phyloP scores from a whole-genome alignment of 2,329 filamentous ascomycete genomes.

The Verticillium alfalfae region DNA sequence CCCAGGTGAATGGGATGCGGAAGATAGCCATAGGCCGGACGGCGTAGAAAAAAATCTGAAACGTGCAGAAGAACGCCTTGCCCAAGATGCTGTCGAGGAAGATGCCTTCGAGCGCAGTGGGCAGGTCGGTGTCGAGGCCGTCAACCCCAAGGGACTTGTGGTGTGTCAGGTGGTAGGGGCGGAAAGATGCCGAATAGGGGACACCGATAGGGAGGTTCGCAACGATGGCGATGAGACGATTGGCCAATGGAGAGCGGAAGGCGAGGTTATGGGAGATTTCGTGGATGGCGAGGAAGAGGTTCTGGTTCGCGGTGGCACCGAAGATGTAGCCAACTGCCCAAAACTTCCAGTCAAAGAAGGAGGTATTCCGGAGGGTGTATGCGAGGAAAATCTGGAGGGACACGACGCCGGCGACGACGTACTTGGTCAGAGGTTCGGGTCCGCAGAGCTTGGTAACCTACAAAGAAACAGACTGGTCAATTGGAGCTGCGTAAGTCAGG shows the following conservation, averaged over 20 bases:
- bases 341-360: constrained; percentile 80
- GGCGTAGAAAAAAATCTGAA: constrained; percentile 99
- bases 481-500: background rate
- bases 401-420: constrained; percentile 80
- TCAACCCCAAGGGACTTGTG: constrained; percentile 98
- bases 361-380: constrained; percentile 67
- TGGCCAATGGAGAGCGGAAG: constrained; percentile 73
- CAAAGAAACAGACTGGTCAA: background rate
- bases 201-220: constrained; percentile 95
- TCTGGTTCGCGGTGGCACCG: constrained; percentile 95
- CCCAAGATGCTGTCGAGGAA: constrained; percentile 92
- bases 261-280: constrained; percentile 98
- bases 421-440: constrained; percentile 93
- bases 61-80: constrained; percentile 98
- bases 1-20: constrained; percentile 76
- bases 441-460: constrained; percentile 96
- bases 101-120: constrained; percentile 83
- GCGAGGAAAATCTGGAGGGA: constrained; percentile 73
- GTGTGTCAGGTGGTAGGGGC: constrained; percentile 96
- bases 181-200: constrained; percentile 93
- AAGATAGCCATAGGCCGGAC: constrained; percentile 93
- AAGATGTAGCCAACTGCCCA: constrained; percentile 84
- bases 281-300: constrained; percentile 96
- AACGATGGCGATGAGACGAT: constrained; percentile 83
- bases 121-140: constrained; percentile 92